Evolutionary conservation across 2,329 filamentous ascomycete species (phyloP), one percentile per base, ranked within the genome.

Genomic region (Fusarium sp.): DNA sequence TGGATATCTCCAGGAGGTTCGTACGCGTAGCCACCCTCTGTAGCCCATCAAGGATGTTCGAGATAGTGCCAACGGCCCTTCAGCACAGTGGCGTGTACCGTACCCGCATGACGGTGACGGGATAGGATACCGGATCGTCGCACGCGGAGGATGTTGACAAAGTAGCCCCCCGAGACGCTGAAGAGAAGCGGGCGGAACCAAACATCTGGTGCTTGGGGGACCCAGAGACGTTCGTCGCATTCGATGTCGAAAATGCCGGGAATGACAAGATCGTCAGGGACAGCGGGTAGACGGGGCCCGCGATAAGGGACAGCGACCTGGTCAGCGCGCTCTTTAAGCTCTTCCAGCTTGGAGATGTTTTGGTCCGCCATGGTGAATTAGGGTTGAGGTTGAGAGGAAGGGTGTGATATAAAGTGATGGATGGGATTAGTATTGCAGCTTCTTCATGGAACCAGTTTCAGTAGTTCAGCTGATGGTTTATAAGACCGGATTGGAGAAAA

Each of bases 1-100:
- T 83, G 80, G 31, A 82, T 82, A 52, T 83, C 79, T 2, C 80
- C 80, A 1, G 76, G 80, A 1, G 81, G 81, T 73, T 82, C 81
- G 59, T 78, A 83, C 0, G 80, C 78, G 66, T 82, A 80, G 4
- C 81, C 77, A 6, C 81, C 81, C 59, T 82, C 79, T 1, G 73
- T 76, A 0, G 81, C 81, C 81, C 80, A 83, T 80, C 81, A 82
- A 0, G 75, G 72, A 47, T 83, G 80, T 65, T 83, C 81, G 4
- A 83, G 77, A 50, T 83, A 82, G 62, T 82, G 81, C 81, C 80
- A 82, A 22, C 78, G 73, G 1, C 80, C 81, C 22, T 73, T 67
- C 4, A 82, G 74, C 4, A 78, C 75, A 0, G 79, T 80, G 5
- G 81, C 81, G 37, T 82, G 81, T 0, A 82, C 81, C 4, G 77